Percentiles rank a stretch among this genome's conserved stretches.
Evolutionary conservation across 768 basidiomycete genomes (phyloP).

Genomic region (Sarcodon sp.): DNA sequence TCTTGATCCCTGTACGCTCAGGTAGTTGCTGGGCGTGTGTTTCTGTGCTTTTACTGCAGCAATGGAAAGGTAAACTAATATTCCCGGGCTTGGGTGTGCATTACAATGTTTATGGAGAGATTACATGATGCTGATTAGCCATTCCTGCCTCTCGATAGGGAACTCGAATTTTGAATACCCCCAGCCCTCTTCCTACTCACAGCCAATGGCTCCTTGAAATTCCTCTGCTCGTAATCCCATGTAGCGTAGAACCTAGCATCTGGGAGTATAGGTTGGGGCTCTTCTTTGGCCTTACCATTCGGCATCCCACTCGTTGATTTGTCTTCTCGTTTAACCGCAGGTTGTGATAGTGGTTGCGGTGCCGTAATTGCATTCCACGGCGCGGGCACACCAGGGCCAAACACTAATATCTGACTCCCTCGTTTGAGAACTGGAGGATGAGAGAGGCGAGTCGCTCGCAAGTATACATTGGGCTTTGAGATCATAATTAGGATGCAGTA

Average conservation of each 20-base stretch:
- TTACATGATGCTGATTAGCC: no score
- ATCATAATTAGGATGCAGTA: not conserved
- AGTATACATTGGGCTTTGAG: constrained; percentile 36
- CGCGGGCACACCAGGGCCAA: constrained; percentile 26
- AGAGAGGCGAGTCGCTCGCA: constrained; percentile 46
- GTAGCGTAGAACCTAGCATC: constrained; percentile 38
- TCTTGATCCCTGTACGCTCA: no score
- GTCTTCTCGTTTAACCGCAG: constrained; percentile 12
- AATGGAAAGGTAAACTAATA: not conserved
- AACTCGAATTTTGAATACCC: constrained; percentile 7
- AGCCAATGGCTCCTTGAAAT: constrained; percentile 22
- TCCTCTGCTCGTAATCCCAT: constrained; percentile 35
- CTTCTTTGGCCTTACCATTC: constrained; percentile 16
- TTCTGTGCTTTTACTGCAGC: not conserved
- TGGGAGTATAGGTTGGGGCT: constrained; percentile 22
- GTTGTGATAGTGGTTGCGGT: constrained; percentile 6
- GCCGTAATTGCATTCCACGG: constrained; percentile 29
- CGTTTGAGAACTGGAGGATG: constrained; percentile 57
- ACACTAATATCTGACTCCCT: constrained; percentile 24
- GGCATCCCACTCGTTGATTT: constrained; percentile 8
- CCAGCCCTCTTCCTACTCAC: constrained; percentile 17
- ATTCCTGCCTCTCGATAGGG: no score
- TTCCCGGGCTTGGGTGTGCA: no score
- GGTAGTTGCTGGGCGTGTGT: not conserved
- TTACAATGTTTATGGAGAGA: no score